Evolutionary conservation across 2,329 filamentous ascomycete genomes (phyloP).

Genomic region (Amauroascus niger): DNA sequence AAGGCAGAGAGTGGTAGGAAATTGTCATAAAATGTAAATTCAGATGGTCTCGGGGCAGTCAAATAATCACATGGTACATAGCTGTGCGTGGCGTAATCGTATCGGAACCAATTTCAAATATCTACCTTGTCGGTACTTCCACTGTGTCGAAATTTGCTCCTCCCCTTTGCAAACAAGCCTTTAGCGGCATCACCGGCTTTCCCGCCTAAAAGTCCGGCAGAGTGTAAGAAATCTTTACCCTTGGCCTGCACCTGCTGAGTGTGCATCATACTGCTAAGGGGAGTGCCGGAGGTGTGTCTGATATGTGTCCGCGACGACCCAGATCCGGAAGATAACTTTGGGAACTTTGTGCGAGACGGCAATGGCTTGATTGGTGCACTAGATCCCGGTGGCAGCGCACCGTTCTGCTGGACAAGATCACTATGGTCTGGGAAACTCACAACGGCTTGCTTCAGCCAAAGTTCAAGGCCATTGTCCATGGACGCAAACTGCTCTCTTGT

Average conservation of each 20-base stretch:
- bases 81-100: background rate
- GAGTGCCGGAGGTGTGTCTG: conserved; percentile 29
- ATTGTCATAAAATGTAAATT: background rate
- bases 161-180: conserved; percentile 82
- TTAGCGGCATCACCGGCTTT: conserved; percentile 74
- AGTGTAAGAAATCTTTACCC: conserved; percentile 80
- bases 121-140: conserved; percentile 73
- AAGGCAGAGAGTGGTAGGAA: background rate
- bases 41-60: background rate
- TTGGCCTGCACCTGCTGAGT: conserved; percentile 63
- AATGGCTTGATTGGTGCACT: conserved; percentile 22
- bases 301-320: conserved; percentile 28
- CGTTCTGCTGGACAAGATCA: conserved; percentile 34
- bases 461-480: conserved; percentile 63
- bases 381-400: conserved; percentile 24
- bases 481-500: conserved; percentile 60
- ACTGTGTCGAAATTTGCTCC: conserved; percentile 63
- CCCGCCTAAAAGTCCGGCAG: conserved; percentile 61
- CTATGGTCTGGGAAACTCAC: conserved; percentile 46
- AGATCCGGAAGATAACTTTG: conserved; percentile 31
- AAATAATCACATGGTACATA: background rate
- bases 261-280: conserved; percentile 37
- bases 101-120: conserved; percentile 46
- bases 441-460: conserved; percentile 47
- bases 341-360: conserved; percentile 32